Evolutionary conservation across 805 yeast genomes (phyloP).

Genomic region (Myxozyma mucilagina): DNA sequence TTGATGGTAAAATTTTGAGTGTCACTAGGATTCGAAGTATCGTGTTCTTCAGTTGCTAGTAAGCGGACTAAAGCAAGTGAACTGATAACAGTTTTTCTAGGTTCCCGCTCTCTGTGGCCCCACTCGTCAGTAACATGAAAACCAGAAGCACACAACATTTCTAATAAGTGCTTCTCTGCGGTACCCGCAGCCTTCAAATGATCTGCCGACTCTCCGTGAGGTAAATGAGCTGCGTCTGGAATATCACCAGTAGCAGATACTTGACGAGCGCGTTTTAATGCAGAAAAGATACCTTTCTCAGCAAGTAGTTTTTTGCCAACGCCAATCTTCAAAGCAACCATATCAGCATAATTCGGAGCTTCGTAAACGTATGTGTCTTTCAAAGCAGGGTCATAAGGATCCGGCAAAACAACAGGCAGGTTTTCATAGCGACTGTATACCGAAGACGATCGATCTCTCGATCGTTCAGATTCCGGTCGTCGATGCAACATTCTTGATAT

Average conservation of each 20-base stretch:
- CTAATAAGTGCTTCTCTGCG: slow-evolving; percentile 92
- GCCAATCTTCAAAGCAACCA: slow-evolving; percentile 66
- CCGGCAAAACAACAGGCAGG: slow-evolving; percentile 6
- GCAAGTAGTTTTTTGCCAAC: slow-evolving; percentile 67
- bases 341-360: slow-evolving; percentile 48
- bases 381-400: slow-evolving; percentile 9
- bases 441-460: slow-evolving; percentile 7
- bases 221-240: slow-evolving; percentile 2
- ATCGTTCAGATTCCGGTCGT: not conserved
- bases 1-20: slow-evolving; percentile 1
- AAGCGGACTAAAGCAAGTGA: slow-evolving; percentile 71
- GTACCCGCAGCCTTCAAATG: slow-evolving; percentile 51
- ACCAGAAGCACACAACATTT: slow-evolving; percentile 92
- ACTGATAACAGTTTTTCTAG: slow-evolving; percentile 80
- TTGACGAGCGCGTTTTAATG: slow-evolving; percentile 42
- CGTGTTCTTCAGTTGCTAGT: slow-evolving; percentile 15
- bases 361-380: slow-evolving; percentile 10
- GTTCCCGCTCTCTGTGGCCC: slow-evolving; percentile 90
- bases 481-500: slow-evolving; percentile 19
- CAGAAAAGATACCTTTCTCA: slow-evolving; percentile 69
- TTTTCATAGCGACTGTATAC: not conserved
- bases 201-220: slow-evolving; percentile 25
- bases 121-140: slow-evolving; percentile 65
- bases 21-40: not conserved
- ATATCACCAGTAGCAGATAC: not conserved